Evolutionary conservation across 352 stramenopile genomes (phyloP).

Genomic region (Phytophthora tentaculata): DNA sequence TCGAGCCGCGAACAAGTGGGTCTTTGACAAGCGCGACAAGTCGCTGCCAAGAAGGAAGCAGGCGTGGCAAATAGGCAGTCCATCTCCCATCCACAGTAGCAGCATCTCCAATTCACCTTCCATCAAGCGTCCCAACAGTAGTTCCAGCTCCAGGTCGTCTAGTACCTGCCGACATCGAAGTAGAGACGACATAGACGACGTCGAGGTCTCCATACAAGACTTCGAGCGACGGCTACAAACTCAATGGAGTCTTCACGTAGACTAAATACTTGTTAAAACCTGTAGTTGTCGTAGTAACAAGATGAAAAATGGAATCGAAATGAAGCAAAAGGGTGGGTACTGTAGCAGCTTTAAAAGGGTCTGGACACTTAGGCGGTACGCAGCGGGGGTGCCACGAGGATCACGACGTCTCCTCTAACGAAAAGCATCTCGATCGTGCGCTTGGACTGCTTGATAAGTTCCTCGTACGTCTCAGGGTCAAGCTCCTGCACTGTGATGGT

Average conservation of each 20-base stretch:
- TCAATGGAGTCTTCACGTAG: slow-evolving; percentile 10
- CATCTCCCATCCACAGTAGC: slow-evolving; percentile 2
- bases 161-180: slow-evolving; percentile 21
- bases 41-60: slow-evolving; percentile 15
- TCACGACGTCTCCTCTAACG: slow-evolving; percentile 98
- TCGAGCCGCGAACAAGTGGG: slow-evolving; percentile 55
- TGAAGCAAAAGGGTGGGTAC: background rate
- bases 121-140: slow-evolving; percentile 8
- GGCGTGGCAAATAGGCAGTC: slow-evolving; percentile 17
- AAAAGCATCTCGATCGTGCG: slow-evolving; percentile 99
- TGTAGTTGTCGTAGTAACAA: too few species aligned
- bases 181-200: slow-evolving; percentile 27
- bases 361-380: slow-evolving; percentile 71
- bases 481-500: slow-evolving; percentile 97
- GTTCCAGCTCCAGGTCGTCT: slow-evolving; percentile 1
- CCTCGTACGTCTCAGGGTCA: slow-evolving; percentile 98
- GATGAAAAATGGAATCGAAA: background rate
- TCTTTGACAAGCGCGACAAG: slow-evolving; percentile 30
- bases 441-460: slow-evolving; percentile 96
- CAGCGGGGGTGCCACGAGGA: slow-evolving; percentile 97
- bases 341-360: background rate
- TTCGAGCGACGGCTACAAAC: slow-evolving; percentile 50
- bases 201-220: slow-evolving; percentile 42
- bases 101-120: slow-evolving; percentile 2
- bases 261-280: background rate